Evolutionary conservation across 306 rosid genomes (phyloP), one percentile per base, ranked within the genome.

Genomic region (Mimosa bimucronata): DNA sequence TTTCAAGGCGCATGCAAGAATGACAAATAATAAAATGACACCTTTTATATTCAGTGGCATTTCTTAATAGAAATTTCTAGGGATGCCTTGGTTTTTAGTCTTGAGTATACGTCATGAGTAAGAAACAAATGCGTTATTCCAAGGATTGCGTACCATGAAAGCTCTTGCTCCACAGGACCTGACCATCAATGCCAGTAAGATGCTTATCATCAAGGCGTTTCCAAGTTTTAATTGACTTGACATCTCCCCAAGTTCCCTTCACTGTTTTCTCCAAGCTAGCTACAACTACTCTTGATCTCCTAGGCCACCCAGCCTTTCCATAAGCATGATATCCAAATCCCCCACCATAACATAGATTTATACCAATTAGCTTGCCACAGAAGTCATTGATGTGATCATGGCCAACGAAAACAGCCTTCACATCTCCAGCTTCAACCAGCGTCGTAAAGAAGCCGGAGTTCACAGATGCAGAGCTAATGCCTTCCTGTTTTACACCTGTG

Each of bases 251-350:
- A 26, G 46, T 81, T 9, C 89, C 92, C 19, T 76, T 80, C 11
- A 30, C 61, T 3, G 88, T 77, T 75, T 86, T 91, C 85, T 93
- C 94, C 84, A 93, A 81, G 77, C 62, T 81, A 58, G 88, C 94
- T 26, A 79, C 84, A 77, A 93, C 91, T 44, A 93, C 91, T 80
- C 97, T 82, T 28, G 98, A 91, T 84, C 97, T 91, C 86, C 98
- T 90, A 5, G 91, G 52, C 94, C 98, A 93, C 80, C 97, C 97
- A 82, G 94, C 91, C 85, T 91, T 83, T 37, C 97, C 98, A 77
- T 93, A 91, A 57, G 98, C 98, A 82, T 91, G 98, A 85, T 90
- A 93, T 55, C 97, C 97, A 46, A 93, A 93, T 38, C 98, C 98
- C 44, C 98, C 93, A 40, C 81, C 93, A 90, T 91, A 91, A 73